Conservation (phyloP, 2,329 filamentous ascomycete genomes). For the Magnaporthales sp. region DNA sequence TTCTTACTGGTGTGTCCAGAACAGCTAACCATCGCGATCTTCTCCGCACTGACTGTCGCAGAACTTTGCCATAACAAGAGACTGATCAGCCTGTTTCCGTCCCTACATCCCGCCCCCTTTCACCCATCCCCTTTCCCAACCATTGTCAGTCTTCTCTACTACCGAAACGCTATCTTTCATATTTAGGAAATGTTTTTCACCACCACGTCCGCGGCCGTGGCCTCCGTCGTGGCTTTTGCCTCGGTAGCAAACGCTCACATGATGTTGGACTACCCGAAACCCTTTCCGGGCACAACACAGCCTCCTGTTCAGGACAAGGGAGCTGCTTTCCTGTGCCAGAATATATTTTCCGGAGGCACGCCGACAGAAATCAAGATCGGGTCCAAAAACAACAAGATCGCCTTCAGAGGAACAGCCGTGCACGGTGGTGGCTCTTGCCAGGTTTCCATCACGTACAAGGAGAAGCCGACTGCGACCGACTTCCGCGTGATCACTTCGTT, state of each 20-base stretch:
- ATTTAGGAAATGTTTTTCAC: constrained; percentile 32
- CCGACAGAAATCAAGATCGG: constrained; percentile 59
- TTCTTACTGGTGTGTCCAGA: not conserved
- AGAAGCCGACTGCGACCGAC: constrained; percentile 52
- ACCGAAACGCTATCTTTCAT: not conserved
- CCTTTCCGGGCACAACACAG: constrained; percentile 34
- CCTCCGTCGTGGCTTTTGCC: constrained; percentile 41
- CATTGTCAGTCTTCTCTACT: not conserved
- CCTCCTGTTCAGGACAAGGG: constrained; percentile 8
- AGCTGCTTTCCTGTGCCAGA: constrained; percentile 77
- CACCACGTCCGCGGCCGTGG: constrained; percentile 20
- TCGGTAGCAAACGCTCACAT: constrained; percentile 65
- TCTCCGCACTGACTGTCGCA: not conserved
- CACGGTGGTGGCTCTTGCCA: constrained; percentile 95
- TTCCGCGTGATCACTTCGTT: constrained; percentile 91
- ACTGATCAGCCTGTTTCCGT: not conserved
- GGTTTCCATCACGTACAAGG: constrained; percentile 74
- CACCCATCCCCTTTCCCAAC: not conserved
- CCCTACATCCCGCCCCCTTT: not conserved
- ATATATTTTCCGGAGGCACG: constrained; percentile 25
- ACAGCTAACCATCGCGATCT: not conserved
- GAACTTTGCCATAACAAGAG: not conserved
- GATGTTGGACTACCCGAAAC: constrained; percentile 58
- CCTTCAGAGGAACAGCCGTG: constrained; percentile 62
- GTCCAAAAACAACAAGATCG: constrained; percentile 43